phyloP scores from a whole-genome alignment of 306 rosid species.

The Nissolia schottii region DNA sequence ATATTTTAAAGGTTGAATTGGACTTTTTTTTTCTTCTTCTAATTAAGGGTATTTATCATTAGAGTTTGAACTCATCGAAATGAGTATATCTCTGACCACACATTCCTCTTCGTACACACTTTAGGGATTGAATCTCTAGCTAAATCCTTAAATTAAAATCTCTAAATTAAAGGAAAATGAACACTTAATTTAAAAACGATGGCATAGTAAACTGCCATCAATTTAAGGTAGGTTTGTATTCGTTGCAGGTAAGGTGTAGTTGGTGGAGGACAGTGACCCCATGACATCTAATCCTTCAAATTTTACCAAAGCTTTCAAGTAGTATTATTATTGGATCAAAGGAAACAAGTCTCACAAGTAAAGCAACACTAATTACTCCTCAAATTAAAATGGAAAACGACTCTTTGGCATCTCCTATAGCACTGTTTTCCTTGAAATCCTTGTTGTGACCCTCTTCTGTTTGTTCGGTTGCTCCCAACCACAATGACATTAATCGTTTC shows the following conservation, averaged over 20 bases:
- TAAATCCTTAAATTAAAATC: no score
- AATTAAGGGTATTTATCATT: no score
- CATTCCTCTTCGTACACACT: no score
- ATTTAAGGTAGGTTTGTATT: neutral
- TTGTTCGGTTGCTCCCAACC: neutral
- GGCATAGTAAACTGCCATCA: neutral
- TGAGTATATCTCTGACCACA: no score
- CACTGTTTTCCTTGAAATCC: neutral
- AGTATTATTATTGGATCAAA: neutral
- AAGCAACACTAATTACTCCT: conserved; percentile 4
- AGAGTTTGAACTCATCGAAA: no score
- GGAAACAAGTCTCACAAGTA: conserved; percentile 20
- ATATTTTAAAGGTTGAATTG: no score
- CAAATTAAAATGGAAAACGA: conserved; percentile 1
- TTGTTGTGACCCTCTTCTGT: neutral
- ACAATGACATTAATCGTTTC: neutral
- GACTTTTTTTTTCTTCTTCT: no score
- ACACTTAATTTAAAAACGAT: no score
- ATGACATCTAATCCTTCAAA: conserved; percentile 22
- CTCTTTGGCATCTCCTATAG: conserved; percentile 20
- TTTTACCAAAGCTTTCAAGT: conserved; percentile 2
- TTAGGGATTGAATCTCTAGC: no score
- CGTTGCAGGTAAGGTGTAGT: conserved; percentile 4
- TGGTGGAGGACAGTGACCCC: conserved; percentile 14
- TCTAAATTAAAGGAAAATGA: no score